A percentile compares a stretch with the other conserved stretches of the same genome.
Conservation (phyloP, 2,329 filamentous ascomycete species). For the Pseudofabraea citricarpa region DNA sequence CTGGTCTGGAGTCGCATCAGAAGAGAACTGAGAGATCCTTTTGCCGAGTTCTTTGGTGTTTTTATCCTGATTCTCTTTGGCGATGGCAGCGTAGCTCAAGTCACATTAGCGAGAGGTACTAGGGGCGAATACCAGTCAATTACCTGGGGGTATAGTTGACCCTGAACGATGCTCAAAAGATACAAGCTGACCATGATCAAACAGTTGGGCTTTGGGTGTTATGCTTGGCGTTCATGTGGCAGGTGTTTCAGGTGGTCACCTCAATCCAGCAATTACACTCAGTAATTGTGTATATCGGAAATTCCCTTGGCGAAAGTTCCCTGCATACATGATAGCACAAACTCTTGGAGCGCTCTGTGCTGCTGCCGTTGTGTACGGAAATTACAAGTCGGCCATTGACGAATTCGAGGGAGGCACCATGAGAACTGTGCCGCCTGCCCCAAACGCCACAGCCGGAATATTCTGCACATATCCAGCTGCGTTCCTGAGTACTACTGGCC, state of each 20-base stretch:
- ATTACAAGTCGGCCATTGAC: constrained; percentile 60
- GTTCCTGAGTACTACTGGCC: constrained; percentile 59
- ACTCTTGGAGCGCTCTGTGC: constrained; percentile 60
- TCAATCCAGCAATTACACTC: constrained; percentile 65
- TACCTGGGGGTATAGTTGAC: not conserved
- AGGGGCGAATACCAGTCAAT: not conserved
- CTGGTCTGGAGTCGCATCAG: constrained; percentile 49
- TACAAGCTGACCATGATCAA: not conserved
- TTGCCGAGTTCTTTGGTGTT: constrained; percentile 63
- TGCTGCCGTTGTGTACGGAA: constrained; percentile 46
- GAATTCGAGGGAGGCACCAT: constrained; percentile 54
- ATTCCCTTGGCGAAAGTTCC: constrained; percentile 63
- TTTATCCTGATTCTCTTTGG: constrained; percentile 65
- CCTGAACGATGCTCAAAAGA: not conserved
- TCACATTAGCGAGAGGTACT: constrained; percentile 44
- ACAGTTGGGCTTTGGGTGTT: constrained; percentile 42
- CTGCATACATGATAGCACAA: constrained; percentile 59
- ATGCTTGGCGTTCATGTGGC: constrained; percentile 64
- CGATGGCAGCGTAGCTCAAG: constrained; percentile 65
- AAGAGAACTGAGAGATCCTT: constrained; percentile 45
- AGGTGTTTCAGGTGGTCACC: constrained; percentile 59
- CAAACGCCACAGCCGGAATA: constrained; percentile 51
- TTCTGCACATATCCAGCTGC: constrained; percentile 63
- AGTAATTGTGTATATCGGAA: constrained; percentile 62
- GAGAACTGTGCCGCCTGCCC: constrained; percentile 48